Conservation (phyloP, 2,329 filamentous ascomycete genomes). For the Cladosporium sp. region DNA sequence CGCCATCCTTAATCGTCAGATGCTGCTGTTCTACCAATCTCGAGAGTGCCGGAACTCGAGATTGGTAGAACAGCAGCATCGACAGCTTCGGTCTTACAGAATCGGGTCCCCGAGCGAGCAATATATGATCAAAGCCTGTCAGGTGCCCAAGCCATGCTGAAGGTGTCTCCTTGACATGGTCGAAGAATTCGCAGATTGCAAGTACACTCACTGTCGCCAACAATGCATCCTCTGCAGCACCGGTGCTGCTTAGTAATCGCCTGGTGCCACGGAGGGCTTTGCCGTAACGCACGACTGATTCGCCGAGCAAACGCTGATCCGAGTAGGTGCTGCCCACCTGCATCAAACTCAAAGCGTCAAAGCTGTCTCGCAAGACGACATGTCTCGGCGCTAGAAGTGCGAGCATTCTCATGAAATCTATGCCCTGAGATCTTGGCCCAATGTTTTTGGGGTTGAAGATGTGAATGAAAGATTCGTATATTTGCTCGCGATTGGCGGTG, state of each 20-base stretch:
- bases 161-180: slow-evolving; percentile 26
- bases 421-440: slow-evolving; percentile 17
- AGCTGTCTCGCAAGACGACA: slow-evolving; percentile 21
- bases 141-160: slow-evolving; percentile 27
- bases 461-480: slow-evolving; percentile 27
- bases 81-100: slow-evolving; percentile 22
- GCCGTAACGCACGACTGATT: slow-evolving; percentile 23
- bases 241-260: slow-evolving; percentile 16
- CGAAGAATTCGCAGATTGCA: slow-evolving; percentile 29
- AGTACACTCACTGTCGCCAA: slow-evolving; percentile 27
- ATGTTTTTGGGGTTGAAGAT: slow-evolving; percentile 25
- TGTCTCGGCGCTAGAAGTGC: slow-evolving; percentile 15
- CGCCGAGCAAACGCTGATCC: slow-evolving; percentile 22
- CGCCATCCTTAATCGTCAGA: too few relatives aligned
- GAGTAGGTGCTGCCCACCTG: slow-evolving; percentile 25
- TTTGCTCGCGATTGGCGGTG: slow-evolving; percentile 15
- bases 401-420: slow-evolving; percentile 23
- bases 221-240: slow-evolving; percentile 23
- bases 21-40: too few relatives aligned
- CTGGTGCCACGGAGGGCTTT: slow-evolving; percentile 21
- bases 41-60: slow-evolving; percentile 24
- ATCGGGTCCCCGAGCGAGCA: slow-evolving; percentile 25
- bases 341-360: slow-evolving; percentile 28
- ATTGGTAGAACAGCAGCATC: slow-evolving; percentile 26
- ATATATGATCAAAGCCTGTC: slow-evolving; percentile 25